These are phyloP conservation scores for Ananas comosus DNA, from an alignment of 176 grass and related monocot genomes.

Conservation along the genomic window DNA sequence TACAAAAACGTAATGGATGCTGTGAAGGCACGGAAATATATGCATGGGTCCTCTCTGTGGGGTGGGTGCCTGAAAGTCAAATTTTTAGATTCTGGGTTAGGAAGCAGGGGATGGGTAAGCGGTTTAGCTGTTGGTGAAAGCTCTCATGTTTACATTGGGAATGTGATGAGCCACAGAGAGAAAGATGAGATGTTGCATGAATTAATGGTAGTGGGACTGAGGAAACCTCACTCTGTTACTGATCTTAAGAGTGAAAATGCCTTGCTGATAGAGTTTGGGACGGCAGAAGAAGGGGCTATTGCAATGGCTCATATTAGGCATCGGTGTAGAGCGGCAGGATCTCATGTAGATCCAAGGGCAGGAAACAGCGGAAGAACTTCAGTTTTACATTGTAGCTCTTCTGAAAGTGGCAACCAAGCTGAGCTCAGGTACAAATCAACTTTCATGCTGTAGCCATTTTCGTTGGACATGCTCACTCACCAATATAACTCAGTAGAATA, in stretches of 20 bases:
- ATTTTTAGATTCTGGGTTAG: slow-evolving; percentile 72
- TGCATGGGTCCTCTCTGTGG: slow-evolving; percentile 80
- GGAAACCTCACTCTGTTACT: slow-evolving; percentile 34
- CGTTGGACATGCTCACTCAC: neutral
- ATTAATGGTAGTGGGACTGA: slow-evolving; percentile 45
- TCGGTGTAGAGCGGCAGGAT: slow-evolving; percentile 12
- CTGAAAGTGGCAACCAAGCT: slow-evolving; percentile 28
- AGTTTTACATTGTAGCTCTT: slow-evolving; percentile 21
- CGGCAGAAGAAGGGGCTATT: slow-evolving; percentile 64
- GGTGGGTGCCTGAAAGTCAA: slow-evolving; percentile 64
- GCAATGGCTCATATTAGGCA: slow-evolving; percentile 58
- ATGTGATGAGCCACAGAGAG: slow-evolving; percentile 49
- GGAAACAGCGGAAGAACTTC: slow-evolving; percentile 27
- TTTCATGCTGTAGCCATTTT: neutral
- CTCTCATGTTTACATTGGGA: slow-evolving; percentile 66
- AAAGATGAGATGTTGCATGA: slow-evolving; percentile 77
- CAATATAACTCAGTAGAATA: too few species aligned
- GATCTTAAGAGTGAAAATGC: slow-evolving; percentile 63
- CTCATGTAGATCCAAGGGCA: slow-evolving; percentile 23
- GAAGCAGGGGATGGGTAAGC: slow-evolving; percentile 46
- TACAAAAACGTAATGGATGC: slow-evolving; percentile 65
- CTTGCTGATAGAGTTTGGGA: slow-evolving; percentile 69
- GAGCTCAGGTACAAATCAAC: slow-evolving; percentile 36
- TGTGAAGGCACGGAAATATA: slow-evolving; percentile 55
- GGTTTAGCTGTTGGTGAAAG: slow-evolving; percentile 71